Evolutionary conservation across 2,329 filamentous ascomycete genomes (phyloP), one percentile per base, ranked within the genome.

Genomic region (Colletotrichum costaricense): DNA sequence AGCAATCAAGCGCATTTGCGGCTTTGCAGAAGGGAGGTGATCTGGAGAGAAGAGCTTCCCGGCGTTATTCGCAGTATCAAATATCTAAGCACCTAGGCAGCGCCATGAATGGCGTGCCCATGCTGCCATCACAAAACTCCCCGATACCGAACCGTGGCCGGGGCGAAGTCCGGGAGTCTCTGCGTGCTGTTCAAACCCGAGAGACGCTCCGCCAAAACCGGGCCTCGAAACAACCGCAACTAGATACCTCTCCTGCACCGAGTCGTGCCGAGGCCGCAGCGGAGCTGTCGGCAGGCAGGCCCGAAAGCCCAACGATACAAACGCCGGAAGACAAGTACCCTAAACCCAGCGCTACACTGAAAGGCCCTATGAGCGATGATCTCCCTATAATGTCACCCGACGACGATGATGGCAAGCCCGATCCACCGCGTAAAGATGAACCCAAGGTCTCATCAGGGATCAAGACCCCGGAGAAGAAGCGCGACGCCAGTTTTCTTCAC

Each of bases 61-160:
- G 96, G 77, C 89, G 97, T 79, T 99, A 98, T 81, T 98, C 97
- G 2, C 94, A 95, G 66, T 99, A 98, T 81, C 97, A 99, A 80
- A 97, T 99, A 77, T 94, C 95, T 58, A 98, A 98, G 80, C 95
- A 98, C 78, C 87, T 98, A 2, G 96, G 96, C 12, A 90, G 92
- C 19, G 92, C 93, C 52, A 89, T 93, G 19, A 95, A 92, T 82
- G 95, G 94, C 24, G 93, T 98, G 19, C 95, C 95, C 7, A 93
- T 97, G 79, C 90, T 98, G 24, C 95, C 96, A 30, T 88, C 94
- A 33, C 95, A 97, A 80, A 95, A 92, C 74, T 93, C 93, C 4
- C 94, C 94, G 1, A 89, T 96, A 75, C 95, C 95, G 5, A 98
- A 98, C 79, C 89, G 95, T 74, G 95, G 95, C 35, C 89, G 94